Base-by-base conservation (phyloP, 2,329 filamentous ascomycete species). In the Keithomyces neogunnii region DNA sequence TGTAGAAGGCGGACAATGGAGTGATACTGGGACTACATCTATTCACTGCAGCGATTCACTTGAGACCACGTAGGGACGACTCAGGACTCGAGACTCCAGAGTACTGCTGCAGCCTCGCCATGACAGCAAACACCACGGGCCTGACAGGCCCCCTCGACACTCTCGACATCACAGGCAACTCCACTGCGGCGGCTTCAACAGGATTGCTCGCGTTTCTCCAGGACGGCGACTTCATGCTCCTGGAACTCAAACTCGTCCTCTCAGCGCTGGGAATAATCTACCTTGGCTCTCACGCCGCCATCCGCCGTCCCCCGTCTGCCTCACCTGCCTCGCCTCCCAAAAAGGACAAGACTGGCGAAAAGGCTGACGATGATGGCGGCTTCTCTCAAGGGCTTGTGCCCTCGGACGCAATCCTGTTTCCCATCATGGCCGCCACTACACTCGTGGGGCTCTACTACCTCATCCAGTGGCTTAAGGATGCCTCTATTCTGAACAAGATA, bases 401-500 rank as follows among this genome's bases (percentile, higher is more conserved):
- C 1, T 84, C 80, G 0, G 92, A 97, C 67, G 92, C 89, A 46
- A 80, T 97, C 58, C 67, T 95, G 60, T 88, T 96, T 56, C 93
- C 92, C 2, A 59, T 96, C 33, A 73, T 90, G 50, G 91, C 90
- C 5, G 89, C 84, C 2, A 62, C 74, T 8, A 82, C 85, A 1
- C 79, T 97, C 7, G 77, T 83, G 42, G 82, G 82, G 4, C 75
- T 97, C 10, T 97, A 97, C 72, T 85, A 91, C 60, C 74, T 96
- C 53, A 89, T 97, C 63, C 89, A 95, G 66, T 93, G 86, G 79
- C 80, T 96, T 51, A 76, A 92, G 57, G 88, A 96, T 61, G 85
- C 90, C 1, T 76, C 83, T 9, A 73, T 95, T 28, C 70, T 97
- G 61, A 96, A 92, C 72, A 88, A 85, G 67, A 79, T 95, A 39